Evolutionary conservation across 495 filamentous ascomycete species (phyloP), one percentile per base, ranked within the genome.

Genomic region (Parmelia sp.): DNA sequence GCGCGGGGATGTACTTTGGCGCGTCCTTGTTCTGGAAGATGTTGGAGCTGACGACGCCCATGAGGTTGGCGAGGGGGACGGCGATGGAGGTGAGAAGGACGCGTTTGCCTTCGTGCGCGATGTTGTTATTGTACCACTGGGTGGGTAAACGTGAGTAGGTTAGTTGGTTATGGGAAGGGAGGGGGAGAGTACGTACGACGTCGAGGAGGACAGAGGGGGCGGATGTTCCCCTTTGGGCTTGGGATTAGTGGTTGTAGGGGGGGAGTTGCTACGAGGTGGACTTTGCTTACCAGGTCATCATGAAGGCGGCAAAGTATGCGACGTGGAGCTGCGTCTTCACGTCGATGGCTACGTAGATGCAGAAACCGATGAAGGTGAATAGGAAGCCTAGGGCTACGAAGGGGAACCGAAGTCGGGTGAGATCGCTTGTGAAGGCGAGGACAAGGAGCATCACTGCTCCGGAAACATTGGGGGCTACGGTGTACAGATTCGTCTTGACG

Each of bases 51-150:
- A 92, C 88, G 6, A 93, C 72, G 21, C 89, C 89, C 89, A 91
- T 91, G n/a, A 91, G 75, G 57, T 92, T 92, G 4, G 89, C 89
- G 11, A 90, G 72, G 0, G 89, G 89, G 0, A 92, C 89, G 5
- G 86, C 88, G 40, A 92, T 79, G 60, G 85, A 87, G 0, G 88
- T 91, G 27, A 91, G 74, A 0, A 86, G 78, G 12, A 91, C 81
- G 31, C 90, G 85, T 27, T 83, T 82, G 53, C 86, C 84, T 74
- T 92, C 90, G 66, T 91, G 82, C 2, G 88, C 87, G 23, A 88
- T 81, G 64, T 93, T 93, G 76, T 93, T 93, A 71, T 89, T 90
- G 71, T 89, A 90, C 88, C 85, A 87, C 23, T 57, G 39, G n/a
- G n/a, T 9, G n/a, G n/a, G n/a, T n/a, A n/a, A n/a, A n/a, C n/a